Evolutionary conservation across 208 protist species (phyloP), one percentile per base, ranked within the genome.

Genomic region (Zelonia costaricensis): DNA sequence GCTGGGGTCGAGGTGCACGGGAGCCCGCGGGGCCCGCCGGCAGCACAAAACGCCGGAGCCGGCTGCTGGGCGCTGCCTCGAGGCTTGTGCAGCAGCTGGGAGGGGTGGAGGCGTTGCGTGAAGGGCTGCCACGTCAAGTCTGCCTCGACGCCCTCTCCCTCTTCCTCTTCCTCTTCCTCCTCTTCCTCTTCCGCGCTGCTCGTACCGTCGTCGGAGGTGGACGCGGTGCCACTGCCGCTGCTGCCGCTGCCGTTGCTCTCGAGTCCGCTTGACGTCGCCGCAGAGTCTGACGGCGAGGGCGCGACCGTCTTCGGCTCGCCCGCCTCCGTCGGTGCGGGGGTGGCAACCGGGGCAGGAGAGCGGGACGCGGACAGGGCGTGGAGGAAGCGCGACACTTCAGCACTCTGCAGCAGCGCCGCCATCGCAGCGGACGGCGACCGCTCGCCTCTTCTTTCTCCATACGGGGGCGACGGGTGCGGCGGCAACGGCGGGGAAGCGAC

Each of bases 101-200:
- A 15, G 35, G 13, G 5, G 30, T 57, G 52, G 15, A 33, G 20
- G 12, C 36, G 65, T 28, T 72, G 65, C 9, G 65, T 72, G 51
- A 65, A 72, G 10, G 65, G 65, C 47, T 49, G 22, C 55, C 39
- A 72, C 56, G 39, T 56, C 27, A 65, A 22, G 30, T 43, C 42
- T 7, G 39, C 36, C 0, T 20, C 44, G 28, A 39, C 23, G 28
- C 5, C 6, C 22, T 43, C 31, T 44, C 9, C 39, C 28, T 56
- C 40, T 10, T 9, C 23, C 35, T 22, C 48, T 4, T n/a, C 38
- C 10, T 72, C 35, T 18, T 38, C 48, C 16, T 54, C 47, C 16
- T 42, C 43, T 22, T 59, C 51, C 35, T 69, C 40, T 7, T 51
- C 48, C 0, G 31, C 12, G 20, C 18, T 36, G 43, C 49, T 35